Conservation (phyloP, 345 rosid genomes). For the Brassica incana region DNA sequence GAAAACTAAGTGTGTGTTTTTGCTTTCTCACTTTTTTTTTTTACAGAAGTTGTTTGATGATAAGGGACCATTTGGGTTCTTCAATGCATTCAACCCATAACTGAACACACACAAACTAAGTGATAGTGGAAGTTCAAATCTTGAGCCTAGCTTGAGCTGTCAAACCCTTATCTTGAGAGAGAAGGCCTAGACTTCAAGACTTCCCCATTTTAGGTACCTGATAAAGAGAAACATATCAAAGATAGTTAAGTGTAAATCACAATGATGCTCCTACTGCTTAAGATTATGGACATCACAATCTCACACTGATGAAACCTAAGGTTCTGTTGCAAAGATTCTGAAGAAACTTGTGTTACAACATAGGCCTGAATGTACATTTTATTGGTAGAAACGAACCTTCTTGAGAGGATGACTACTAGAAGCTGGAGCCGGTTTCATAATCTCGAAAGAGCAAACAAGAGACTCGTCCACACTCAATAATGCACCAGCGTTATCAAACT, state of each 20-base stretch:
- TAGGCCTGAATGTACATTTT: not conserved
- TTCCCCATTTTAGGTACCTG: conserved; percentile 26
- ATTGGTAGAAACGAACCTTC: too few species aligned
- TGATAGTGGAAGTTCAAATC: not conserved
- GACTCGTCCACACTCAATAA: too few species aligned
- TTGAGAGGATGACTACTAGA: too few species aligned
- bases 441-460: too few species aligned
- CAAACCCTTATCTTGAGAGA: not conserved
- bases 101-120: not conserved
- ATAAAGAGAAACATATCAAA: not conserved
- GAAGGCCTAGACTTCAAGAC: conserved; percentile 4
- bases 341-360: not conserved
- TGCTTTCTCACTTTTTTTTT: conserved; percentile 11
- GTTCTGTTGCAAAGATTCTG: not conserved
- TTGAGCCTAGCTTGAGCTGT: conserved; percentile 13
- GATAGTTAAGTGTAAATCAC: not conserved
- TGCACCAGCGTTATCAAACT: too few species aligned
- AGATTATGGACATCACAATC: not conserved
- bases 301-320: not conserved
- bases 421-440: too few species aligned
- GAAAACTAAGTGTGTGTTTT: not conserved
- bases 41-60: conserved; percentile 23
- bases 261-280: not conserved
- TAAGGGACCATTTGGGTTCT: conserved; percentile 29
- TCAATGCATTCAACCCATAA: conserved; percentile 26